phyloP scores from a whole-genome alignment of 805 yeast species.

The Hanseniaspora valbyensis region DNA sequence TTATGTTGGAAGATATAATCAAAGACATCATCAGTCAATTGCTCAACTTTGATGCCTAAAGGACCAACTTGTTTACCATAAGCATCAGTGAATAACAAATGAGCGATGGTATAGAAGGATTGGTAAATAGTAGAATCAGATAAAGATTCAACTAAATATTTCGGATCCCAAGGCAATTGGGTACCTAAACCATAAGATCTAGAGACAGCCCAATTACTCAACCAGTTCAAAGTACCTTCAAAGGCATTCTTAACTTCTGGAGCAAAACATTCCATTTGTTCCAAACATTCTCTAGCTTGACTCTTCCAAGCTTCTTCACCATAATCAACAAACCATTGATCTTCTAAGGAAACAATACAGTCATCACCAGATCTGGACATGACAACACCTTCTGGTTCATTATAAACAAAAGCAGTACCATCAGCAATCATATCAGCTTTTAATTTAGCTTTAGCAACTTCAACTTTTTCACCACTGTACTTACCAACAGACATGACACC shows the following conservation, averaged over 20 bases:
- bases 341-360: slow-evolving; percentile 93
- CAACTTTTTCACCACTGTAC: slow-evolving; percentile 82
- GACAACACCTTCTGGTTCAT: slow-evolving; percentile 86
- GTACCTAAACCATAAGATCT: slow-evolving; percentile 95
- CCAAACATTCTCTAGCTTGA: slow-evolving; percentile 68
- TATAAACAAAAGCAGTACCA: slow-evolving; percentile 77
- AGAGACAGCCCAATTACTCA: slow-evolving; percentile 95
- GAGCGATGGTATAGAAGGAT: slow-evolving; percentile 84
- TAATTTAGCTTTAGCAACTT: slow-evolving; percentile 77
- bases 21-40: slow-evolving; percentile 86
- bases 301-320: slow-evolving; percentile 89
- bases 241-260: slow-evolving; percentile 83
- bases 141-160: slow-evolving; percentile 83
- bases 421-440: slow-evolving; percentile 67
- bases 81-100: slow-evolving; percentile 73
- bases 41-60: slow-evolving; percentile 63
- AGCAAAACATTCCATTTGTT: slow-evolving; percentile 62
- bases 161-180: slow-evolving; percentile 91
- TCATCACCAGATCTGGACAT: slow-evolving; percentile 93
- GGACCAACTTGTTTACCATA: slow-evolving; percentile 70
- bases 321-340: slow-evolving; percentile 96
- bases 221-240: slow-evolving; percentile 90
- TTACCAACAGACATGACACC: slow-evolving; percentile 74
- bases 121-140: slow-evolving; percentile 94
- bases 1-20: slow-evolving; percentile 75